Percentiles rank a stretch among this genome's conserved stretches.
phyloP scores from a whole-genome alignment of 805 yeast genomes.

The Kuraishia ogatae region DNA sequence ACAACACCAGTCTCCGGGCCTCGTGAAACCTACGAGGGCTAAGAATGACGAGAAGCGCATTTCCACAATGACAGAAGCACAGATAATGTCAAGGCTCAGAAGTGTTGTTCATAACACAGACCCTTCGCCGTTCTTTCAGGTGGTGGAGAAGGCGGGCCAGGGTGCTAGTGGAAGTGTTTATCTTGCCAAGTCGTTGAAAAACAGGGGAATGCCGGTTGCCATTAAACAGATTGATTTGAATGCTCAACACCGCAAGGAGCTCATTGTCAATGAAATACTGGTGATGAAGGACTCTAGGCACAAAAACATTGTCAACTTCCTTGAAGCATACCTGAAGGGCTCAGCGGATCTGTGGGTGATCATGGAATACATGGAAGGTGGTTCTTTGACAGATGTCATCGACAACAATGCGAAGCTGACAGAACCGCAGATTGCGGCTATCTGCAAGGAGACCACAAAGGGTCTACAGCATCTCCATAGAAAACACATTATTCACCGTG shows the following conservation, averaged over 20 bases:
- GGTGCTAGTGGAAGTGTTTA: conserved; percentile 98
- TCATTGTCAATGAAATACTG: conserved; percentile 87
- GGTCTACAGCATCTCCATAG: conserved; percentile 86
- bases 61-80: conserved; percentile 73
- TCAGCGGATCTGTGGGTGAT: conserved; percentile 89
- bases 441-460: conserved; percentile 80
- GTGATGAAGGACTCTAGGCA: conserved; percentile 94
- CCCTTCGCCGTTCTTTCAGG: conserved; percentile 75
- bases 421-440: conserved; percentile 93
- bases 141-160: conserved; percentile 86
- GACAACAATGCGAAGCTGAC: conserved; percentile 79
- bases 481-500: conserved; percentile 91
- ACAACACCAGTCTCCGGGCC: neutral
- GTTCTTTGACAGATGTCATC: conserved; percentile 90
- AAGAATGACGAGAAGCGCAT: conserved; percentile 39
- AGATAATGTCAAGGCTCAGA: conserved; percentile 70
- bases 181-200: conserved; percentile 58
- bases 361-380: conserved; percentile 99
- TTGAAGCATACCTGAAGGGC: conserved; percentile 65
- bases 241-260: conserved; percentile 91
- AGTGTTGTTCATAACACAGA: conserved; percentile 77
- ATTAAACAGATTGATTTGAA: conserved; percentile 94
- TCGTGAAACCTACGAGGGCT: neutral
- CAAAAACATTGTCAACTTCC: conserved; percentile 86
- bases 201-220: conserved; percentile 66